Percentiles rank a stretch among this genome's conserved stretches.
These are phyloP conservation scores for Tulasnella sp. DNA, from an alignment of 768 basidiomycete genomes.

Conservation along the genomic window DNA sequence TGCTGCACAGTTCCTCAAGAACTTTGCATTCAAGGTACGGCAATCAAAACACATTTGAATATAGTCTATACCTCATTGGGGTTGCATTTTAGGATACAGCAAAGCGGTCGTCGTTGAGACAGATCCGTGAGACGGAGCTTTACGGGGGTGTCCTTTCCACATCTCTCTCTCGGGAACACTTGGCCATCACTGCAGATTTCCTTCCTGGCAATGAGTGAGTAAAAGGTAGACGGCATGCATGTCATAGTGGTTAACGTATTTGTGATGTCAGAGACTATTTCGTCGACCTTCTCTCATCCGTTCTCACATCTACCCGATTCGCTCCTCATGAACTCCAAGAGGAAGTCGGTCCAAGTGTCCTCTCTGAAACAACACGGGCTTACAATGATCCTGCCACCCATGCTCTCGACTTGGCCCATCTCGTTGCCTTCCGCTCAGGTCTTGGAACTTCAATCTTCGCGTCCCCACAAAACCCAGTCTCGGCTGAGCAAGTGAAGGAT, in stretches of 20 bases:
- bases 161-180: slow-evolving; percentile 73
- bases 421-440: slow-evolving; percentile 84
- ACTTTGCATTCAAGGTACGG: slow-evolving; percentile 96
- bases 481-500: slow-evolving; percentile 54
- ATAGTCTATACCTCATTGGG: neutral
- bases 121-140: slow-evolving; percentile 83
- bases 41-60: neutral
- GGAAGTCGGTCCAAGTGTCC: slow-evolving; percentile 42
- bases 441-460: slow-evolving; percentile 87
- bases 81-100: slow-evolving; percentile 51
- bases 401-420: slow-evolving; percentile 79
- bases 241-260: neutral
- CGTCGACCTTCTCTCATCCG: slow-evolving; percentile 74
- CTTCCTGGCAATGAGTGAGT: slow-evolving; percentile 91
- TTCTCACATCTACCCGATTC: slow-evolving; percentile 68
- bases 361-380: slow-evolving; percentile 54
- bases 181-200: slow-evolving; percentile 91
- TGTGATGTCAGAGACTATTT: slow-evolving; percentile 57
- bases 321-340: slow-evolving; percentile 34
- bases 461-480: slow-evolving; percentile 47
- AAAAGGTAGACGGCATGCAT: no score
- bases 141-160: slow-evolving; percentile 85
- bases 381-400: slow-evolving; percentile 44
- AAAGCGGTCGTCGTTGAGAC: slow-evolving; percentile 77
- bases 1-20: slow-evolving; percentile 87